Conservation (phyloP, 2,329 filamentous ascomycete genomes). For the Calonectria pauciramosa region DNA sequence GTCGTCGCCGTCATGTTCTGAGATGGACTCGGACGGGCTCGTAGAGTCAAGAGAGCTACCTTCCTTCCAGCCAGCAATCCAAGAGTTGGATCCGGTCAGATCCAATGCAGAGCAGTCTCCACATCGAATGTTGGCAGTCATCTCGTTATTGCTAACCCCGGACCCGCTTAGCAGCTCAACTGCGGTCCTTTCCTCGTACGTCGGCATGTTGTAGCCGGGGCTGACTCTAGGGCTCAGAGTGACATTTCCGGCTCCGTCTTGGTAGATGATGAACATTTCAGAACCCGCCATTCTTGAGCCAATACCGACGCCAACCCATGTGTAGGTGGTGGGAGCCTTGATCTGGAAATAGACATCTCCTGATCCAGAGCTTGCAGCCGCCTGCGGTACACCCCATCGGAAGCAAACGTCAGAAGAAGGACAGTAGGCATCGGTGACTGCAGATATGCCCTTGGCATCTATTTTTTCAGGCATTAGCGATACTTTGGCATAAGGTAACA, state of each 20-base stretch:
- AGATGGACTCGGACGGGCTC: conserved; percentile 55
- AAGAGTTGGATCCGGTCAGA: conserved; percentile 57
- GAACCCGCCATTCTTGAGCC: conserved; percentile 68
- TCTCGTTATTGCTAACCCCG: conserved; percentile 63
- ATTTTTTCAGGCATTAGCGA: neutral
- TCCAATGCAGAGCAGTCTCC: conserved; percentile 64
- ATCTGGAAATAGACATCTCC: conserved; percentile 75
- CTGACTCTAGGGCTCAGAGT: conserved; percentile 71
- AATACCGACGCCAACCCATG: conserved; percentile 72
- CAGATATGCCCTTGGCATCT: neutral
- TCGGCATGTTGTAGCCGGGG: conserved; percentile 62
- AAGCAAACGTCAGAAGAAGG: conserved; percentile 63
- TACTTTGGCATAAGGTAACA: neutral
- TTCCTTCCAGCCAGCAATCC: conserved; percentile 68
- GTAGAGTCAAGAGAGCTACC: conserved; percentile 63
- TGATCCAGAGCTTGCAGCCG: conserved; percentile 60
- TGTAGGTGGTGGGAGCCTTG: conserved; percentile 63
- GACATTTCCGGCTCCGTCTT: conserved; percentile 69
- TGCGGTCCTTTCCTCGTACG: conserved; percentile 57
- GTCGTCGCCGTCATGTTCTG: conserved; percentile 60
- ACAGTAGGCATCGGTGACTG: conserved; percentile 51
- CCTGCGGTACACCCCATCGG: conserved; percentile 66
- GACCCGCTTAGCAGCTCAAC: conserved; percentile 71
- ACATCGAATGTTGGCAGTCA: conserved; percentile 72
- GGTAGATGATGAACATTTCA: conserved; percentile 75